These are phyloP conservation scores for Ophiostoma populinum DNA, from an alignment of 2,329 filamentous ascomycete species.

Conservation along the genomic window DNA sequence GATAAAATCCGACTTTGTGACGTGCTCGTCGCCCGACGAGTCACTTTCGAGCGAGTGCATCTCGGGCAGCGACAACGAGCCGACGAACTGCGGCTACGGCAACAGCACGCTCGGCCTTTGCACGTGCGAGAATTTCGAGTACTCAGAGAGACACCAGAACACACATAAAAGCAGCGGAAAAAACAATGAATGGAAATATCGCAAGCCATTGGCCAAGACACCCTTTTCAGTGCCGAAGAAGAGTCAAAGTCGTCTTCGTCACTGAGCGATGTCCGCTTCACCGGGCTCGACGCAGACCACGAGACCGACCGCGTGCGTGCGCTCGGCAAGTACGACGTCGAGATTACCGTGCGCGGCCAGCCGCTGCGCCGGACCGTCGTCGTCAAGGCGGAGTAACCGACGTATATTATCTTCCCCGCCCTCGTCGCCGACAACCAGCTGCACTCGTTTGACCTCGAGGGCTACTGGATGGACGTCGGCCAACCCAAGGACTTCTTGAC, in stretches of 20 bases:
- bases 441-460: conserved; percentile 90
- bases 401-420: conserved; percentile 92
- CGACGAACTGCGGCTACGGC: conserved; percentile 70
- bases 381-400: conserved; percentile 17
- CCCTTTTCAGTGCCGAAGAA: too few species aligned
- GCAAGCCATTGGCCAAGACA: too few species aligned
- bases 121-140: too few species aligned
- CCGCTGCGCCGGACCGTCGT: conserved; percentile 15
- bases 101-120: conserved; percentile 61
- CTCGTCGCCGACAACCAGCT: conserved; percentile 80
- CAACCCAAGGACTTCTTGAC: conserved; percentile 97
- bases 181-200: too few species aligned
- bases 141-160: too few species aligned
- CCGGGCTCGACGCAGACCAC: conserved; percentile 16
- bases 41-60: conserved; percentile 65
- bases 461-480: conserved; percentile 99
- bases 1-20: conserved; percentile 82
- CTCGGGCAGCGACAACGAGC: conserved; percentile 61
- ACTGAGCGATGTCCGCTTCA: conserved; percentile 19
- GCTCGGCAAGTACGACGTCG: conserved; percentile 23
- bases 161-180: too few species aligned
- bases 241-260: too few species aligned
- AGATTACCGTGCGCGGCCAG: conserved; percentile 17
- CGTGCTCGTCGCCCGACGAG: conserved; percentile 68
- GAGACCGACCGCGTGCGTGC: too few species aligned